Conservation (phyloP, 495 filamentous ascomycete genomes). For the Podospora anserina region DNA sequence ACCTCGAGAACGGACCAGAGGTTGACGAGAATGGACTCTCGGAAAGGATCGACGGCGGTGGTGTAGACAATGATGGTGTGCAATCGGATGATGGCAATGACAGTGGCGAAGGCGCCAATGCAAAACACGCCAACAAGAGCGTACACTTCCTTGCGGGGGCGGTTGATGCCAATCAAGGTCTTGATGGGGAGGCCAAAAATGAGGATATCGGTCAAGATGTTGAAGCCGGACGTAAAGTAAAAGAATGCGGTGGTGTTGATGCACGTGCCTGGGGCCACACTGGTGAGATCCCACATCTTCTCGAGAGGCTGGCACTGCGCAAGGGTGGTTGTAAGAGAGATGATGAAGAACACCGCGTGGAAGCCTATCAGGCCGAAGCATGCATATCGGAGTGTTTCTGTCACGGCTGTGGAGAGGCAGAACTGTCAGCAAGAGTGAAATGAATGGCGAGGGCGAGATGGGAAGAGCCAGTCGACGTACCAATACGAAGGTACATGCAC, state of each 20-base stretch:
- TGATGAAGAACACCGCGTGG: conserved; percentile 37
- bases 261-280: conserved; percentile 35
- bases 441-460: no score
- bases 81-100: conserved; percentile 44
- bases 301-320: conserved; percentile 45
- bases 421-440: not conserved
- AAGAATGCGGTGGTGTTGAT: conserved; percentile 51
- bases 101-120: conserved; percentile 44
- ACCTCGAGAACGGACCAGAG: conserved; percentile 53
- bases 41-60: conserved; percentile 31
- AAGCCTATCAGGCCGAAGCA: conserved; percentile 37
- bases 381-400: conserved; percentile 30
- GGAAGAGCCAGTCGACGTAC: not conserved
- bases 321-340: conserved; percentile 39
- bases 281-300: conserved; percentile 47
- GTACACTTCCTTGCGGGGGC: conserved; percentile 44
- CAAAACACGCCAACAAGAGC: conserved; percentile 50
- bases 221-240: conserved; percentile 50
- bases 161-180: conserved; percentile 43
- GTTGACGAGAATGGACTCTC: conserved; percentile 32
- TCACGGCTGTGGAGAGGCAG: conserved; percentile 22
- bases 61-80: conserved; percentile 41
- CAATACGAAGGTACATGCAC: conserved; percentile 5
- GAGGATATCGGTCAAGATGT: conserved; percentile 52
- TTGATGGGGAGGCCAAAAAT: conserved; percentile 50